A percentile compares a stretch with the other conserved stretches of the same genome.
Conservation (phyloP, 2,329 filamentous ascomycete species). For the Rutstroemia sp. region DNA sequence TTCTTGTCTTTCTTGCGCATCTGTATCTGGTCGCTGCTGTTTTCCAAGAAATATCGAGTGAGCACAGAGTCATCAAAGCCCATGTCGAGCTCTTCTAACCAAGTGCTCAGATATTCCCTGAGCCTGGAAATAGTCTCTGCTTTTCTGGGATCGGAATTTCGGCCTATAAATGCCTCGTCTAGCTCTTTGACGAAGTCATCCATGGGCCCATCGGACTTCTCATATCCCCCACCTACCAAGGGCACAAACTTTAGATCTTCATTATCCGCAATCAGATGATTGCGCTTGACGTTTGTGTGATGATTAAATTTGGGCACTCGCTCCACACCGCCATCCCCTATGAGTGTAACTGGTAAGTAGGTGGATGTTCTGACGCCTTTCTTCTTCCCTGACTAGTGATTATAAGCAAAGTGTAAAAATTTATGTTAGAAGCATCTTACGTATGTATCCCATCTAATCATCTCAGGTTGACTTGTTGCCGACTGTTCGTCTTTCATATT, state of each 20-base stretch:
- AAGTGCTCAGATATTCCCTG: constrained; percentile 14
- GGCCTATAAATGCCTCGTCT: constrained; percentile 13
- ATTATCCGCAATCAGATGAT: constrained; percentile 22
- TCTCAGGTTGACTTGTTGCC: not conserved
- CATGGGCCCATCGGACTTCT: not conserved
- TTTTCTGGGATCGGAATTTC: constrained; percentile 10
- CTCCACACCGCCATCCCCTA: constrained; percentile 10
- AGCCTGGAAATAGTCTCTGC: constrained; percentile 15
- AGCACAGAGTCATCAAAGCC: constrained; percentile 12
- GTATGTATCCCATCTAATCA: constrained; percentile 2
- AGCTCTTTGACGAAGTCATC: constrained; percentile 18
- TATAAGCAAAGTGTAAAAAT: constrained; percentile 13
- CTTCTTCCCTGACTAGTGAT: constrained; percentile 11
- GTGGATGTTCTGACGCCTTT: constrained; percentile 11
- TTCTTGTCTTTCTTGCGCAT: constrained; percentile 11
- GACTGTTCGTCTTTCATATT: constrained; percentile 7
- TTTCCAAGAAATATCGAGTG: constrained; percentile 16
- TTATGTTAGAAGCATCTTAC: constrained; percentile 7
- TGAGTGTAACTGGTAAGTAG: constrained; percentile 8
- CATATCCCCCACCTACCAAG: constrained; percentile 11
- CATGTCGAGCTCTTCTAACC: constrained; percentile 16
- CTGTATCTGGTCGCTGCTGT: not conserved
- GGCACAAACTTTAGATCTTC: constrained; percentile 24
- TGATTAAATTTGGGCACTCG: constrained; percentile 21
- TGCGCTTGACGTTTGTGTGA: constrained; percentile 21